Evolutionary conservation across 2,329 filamentous ascomycete species (phyloP).

Genomic region (Zymoseptoria pseudotritici): DNA sequence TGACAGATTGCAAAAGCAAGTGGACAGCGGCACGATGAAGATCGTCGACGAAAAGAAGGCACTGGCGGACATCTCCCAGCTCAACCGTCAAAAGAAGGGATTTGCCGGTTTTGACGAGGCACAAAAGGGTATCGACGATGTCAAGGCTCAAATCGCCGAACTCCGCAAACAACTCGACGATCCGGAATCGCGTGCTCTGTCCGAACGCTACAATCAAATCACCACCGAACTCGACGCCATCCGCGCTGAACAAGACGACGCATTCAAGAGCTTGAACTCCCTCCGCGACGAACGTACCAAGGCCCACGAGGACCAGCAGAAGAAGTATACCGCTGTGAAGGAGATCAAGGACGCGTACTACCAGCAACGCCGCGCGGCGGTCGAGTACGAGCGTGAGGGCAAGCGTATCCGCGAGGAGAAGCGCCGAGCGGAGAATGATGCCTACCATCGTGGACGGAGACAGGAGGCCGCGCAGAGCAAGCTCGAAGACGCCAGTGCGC

Average conservation of each 20-base stretch:
- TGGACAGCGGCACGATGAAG: constrained; percentile 86
- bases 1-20: constrained; percentile 69
- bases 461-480: constrained; percentile 69
- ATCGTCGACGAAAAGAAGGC: constrained; percentile 97
- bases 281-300: constrained; percentile 81
- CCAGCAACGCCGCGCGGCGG: constrained; percentile 70
- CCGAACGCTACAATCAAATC: constrained; percentile 76
- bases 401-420: constrained; percentile 70
- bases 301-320: constrained; percentile 77
- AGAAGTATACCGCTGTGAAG: constrained; percentile 73
- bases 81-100: constrained; percentile 85
- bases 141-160: constrained; percentile 80
- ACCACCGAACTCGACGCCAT: constrained; percentile 82
- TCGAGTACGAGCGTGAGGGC: constrained; percentile 75
- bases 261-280: constrained; percentile 76
- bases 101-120: constrained; percentile 77
- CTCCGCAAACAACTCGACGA: constrained; percentile 86
- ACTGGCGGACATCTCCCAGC: constrained; percentile 68
- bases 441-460: constrained; percentile 62
- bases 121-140: constrained; percentile 81
- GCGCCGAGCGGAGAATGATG: constrained; percentile 71
- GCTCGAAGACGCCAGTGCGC: constrained; percentile 73
- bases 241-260: constrained; percentile 86
- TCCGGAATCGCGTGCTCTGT: constrained; percentile 80
- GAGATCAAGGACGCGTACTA: constrained; percentile 88